These are phyloP conservation scores for Sanghuangporus weigelae DNA, from an alignment of 1,284 basidiomycete genomes.

Conservation along the genomic window DNA sequence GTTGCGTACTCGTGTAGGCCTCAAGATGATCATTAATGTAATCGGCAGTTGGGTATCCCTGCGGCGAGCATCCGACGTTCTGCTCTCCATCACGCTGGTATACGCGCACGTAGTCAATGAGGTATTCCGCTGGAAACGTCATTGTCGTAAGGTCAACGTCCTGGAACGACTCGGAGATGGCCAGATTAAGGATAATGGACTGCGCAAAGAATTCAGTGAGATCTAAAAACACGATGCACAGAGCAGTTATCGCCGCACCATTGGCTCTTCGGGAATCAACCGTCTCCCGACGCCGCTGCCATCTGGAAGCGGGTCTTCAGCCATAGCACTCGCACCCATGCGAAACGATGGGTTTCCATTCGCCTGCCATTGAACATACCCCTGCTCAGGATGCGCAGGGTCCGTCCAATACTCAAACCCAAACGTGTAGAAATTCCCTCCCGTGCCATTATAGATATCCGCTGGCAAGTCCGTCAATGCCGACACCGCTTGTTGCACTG, in stretches of 20 bases:
- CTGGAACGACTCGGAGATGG: slow-evolving; percentile 46
- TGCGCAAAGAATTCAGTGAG: slow-evolving; percentile 17
- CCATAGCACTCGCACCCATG: slow-evolving; percentile 51
- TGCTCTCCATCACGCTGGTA: slow-evolving; percentile 43
- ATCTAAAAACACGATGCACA: not conserved
- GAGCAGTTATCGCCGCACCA: slow-evolving; percentile 35
- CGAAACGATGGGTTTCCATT: slow-evolving; percentile 47
- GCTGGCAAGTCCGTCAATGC: slow-evolving; percentile 43
- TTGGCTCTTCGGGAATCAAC: slow-evolving; percentile 48
- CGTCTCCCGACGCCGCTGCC: slow-evolving; percentile 49
- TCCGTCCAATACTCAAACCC: slow-evolving; percentile 68
- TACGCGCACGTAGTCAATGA: slow-evolving; percentile 56
- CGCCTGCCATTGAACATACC: slow-evolving; percentile 63
- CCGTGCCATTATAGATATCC: slow-evolving; percentile 53
- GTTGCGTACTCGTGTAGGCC: slow-evolving; percentile 21
- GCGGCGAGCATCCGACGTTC: slow-evolving; percentile 52
- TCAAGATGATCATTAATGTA: slow-evolving; percentile 39
- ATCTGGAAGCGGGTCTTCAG: slow-evolving; percentile 41
- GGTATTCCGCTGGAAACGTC: slow-evolving; percentile 44
- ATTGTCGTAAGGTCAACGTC: slow-evolving; percentile 35
- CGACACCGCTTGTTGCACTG: slow-evolving; percentile 54
- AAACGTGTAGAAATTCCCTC: slow-evolving; percentile 39
- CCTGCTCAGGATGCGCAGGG: slow-evolving; percentile 44
- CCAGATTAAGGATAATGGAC: slow-evolving; percentile 39
- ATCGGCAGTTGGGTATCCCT: slow-evolving; percentile 44